phyloP scores from a whole-genome alignment of 768 basidiomycete genomes.

The Strobilomyces dryophilus region DNA sequence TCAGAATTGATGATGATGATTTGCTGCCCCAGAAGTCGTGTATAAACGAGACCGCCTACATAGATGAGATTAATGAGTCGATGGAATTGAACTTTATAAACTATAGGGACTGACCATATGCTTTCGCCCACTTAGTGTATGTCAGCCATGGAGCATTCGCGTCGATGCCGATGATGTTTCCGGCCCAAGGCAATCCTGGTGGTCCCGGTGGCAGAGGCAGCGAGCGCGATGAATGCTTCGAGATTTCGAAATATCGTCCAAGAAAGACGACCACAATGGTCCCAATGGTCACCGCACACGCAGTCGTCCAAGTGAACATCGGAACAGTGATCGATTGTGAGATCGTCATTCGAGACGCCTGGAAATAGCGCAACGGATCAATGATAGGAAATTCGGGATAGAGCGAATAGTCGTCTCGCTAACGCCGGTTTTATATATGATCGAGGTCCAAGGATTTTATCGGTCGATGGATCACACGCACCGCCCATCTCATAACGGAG shows the following conservation, averaged over 20 bases:
- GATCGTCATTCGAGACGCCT: no score
- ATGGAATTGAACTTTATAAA: background rate
- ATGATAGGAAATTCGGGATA: no score
- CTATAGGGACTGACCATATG: background rate
- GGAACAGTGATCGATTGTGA: no score
- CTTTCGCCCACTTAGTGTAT: background rate
- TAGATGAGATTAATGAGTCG: background rate
- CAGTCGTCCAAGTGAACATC: background rate
- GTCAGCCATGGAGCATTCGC: background rate
- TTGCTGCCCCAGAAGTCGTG: background rate
- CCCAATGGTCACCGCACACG: background rate
- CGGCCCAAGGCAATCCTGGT: background rate
- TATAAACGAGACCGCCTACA: background rate
- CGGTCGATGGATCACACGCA: no score
- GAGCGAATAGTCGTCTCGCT: no score
- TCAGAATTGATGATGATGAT: background rate
- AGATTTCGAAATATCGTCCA: background rate
- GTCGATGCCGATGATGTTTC: background rate
- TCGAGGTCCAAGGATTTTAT: no score
- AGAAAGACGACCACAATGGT: background rate
- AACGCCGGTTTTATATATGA: no score
- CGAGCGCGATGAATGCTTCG: background rate
- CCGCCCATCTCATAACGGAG: no score
- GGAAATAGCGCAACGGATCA: no score
- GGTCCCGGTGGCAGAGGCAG: background rate